Evolutionary conservation across 192 early-diverging fungal genomes (phyloP), one percentile per base, ranked within the genome.

Genomic region (Linnemannia hyalina): DNA sequence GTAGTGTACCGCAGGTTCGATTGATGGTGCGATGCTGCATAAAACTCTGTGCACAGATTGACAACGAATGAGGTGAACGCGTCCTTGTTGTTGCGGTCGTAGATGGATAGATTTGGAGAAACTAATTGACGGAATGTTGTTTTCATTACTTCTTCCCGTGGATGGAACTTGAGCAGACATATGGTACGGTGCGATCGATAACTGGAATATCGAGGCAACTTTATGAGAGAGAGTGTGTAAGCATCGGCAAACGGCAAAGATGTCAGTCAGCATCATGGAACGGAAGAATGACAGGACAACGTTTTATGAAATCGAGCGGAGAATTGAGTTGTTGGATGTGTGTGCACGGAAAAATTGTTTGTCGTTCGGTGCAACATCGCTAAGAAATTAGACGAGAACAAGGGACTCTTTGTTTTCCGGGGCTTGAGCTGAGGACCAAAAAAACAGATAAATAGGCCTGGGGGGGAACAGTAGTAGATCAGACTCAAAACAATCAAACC

Each of bases 271-370:
- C 60, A 65, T 26, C 60, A 29, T 65, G 11, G 29, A 32, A 10
- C 32, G 11, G 29, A 32, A 10, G 11, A 29, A 65, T 29, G 55
- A 26, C 16, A 57, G 55, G 7, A 26, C 7, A 57, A 26, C 55
- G 52, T 57, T 57, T 52, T 52, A 52, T 52, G 18, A 52, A 15
- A 23, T 42, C 69, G 18, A n/a, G 69, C 40, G 44, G 72, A 73
- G 26, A 73, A 47, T 47, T 26, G 20, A n/a, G 6, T 42, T 32
- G 0, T 47, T 73, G 10, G 10, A 47, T 32, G 46, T 35, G 2
- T n/a, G 46, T 73, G 72, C 46, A 73, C 75, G 75, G 75, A 57
- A 76, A 76, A 76, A 76, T 76, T 76, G 75, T 76, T 76, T 76
- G 75, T 76, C 75, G 55, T 63, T 32, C 16, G 60, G n/a, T 65